Base-by-base conservation (phyloP, 2,329 filamentous ascomycete species). In the Paecilomyces niveus region DNA sequence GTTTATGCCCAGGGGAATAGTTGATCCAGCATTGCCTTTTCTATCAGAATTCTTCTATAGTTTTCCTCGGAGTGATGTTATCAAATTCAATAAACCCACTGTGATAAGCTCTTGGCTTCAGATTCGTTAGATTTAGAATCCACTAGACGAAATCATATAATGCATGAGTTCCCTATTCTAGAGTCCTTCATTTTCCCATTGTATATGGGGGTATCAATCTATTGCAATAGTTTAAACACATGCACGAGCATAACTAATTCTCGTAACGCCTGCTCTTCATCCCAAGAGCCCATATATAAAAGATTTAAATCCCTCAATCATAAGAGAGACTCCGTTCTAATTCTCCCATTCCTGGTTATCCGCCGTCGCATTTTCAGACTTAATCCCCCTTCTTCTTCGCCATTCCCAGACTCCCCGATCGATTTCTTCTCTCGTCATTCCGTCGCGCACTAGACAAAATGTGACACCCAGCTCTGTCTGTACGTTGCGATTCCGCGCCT, bases 401-500 rank as follows among this genome's bases (percentile, higher is more conserved):
- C 94, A 97, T 67, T 88, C 85, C 70, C 80, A 81, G 4, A 97
- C 85, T 0, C 92, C 93, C 59, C 80, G 82, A 74, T 95, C 92
- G 21, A 97, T 77, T 77, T 94, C 92, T 0, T 80, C 80, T 76
- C 85, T 87, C 1, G 83, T 87, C 57, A 96, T 85, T 0, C 92
- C 92, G 70, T 96, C 88, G 58, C 83, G 78, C 0, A 97, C 88
- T 54, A 97, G 76, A 69, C 85, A 86, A 85, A 97, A 96, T 0
- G 89, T 89, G 2, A 96, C 89, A 0, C 92, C 92, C 54, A 97
- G 68, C 53, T 82, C 78, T 1, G 71, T 75, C 74, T 88, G 85
- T 0, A 96, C 93, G 70, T 97, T 92, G 59, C 85, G 81, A 70
- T 97, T 97, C 61, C 93, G 78, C 56, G 82, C 81, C 82, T 97